Base-by-base conservation (phyloP, 495 filamentous ascomycete genomes). In the Delitschia confertaspora region DNA sequence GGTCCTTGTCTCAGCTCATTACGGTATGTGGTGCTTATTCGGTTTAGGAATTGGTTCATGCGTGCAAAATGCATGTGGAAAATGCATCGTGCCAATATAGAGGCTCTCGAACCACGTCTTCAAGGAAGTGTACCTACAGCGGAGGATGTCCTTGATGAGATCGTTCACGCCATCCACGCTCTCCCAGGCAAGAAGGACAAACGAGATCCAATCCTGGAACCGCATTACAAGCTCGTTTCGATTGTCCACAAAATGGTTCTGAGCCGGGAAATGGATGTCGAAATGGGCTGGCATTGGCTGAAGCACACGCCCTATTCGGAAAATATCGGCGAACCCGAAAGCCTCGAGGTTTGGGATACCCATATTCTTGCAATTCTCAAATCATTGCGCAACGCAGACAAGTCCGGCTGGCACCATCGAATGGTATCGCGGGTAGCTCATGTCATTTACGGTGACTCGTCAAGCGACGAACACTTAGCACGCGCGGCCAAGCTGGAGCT, bases 401-500 rank as follows among this genome's bases (percentile, higher is more conserved):
- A 95, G 64, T 79, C 83, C 3, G 87, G 93, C 55, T 99, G 91
- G 91, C 91, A 99, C 59, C 91, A 99, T 55, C 82, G 91, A 2
- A 86, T 99, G 68, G 82, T 83, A 49, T 74, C 76, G 34, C 79
- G 88, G 24, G 68, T 76, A 51, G 88, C 87, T 7, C 77, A 79
- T 52, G 75, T 94, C 35, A 66, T 89, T 19, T 93, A 83, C 54
- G 68, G 81, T 42, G 69, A 69, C 18, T 55, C 66, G 21, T 60
- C 65, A 22, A 61, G 66, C 29, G 64, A 71, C 16, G 45, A 56
- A 10, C 60, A 67, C 27, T 55, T 61, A 9, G 79, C 82, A 3
- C 59, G 65, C 35, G 80, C 68, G 5, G 87, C 87, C 9, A 86
- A 83, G 56, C 60, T 70, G 19, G 83, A 91, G 38, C 70, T 95